phyloP scores from a whole-genome alignment of 768 basidiomycete genomes.

The Podaxis mareebaensis region DNA sequence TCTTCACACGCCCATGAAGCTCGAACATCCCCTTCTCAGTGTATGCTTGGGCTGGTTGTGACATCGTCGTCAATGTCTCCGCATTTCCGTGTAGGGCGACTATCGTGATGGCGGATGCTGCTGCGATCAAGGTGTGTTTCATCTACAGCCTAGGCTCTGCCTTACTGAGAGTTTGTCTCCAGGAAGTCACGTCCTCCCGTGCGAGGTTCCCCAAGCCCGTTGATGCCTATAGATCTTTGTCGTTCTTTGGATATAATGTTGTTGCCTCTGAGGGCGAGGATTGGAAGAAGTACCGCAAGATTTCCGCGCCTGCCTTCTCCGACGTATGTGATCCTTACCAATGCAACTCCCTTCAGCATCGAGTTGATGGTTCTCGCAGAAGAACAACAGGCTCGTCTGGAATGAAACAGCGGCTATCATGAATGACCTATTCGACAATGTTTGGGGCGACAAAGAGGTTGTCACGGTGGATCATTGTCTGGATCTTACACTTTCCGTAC shows the following conservation, averaged over 20 bases:
- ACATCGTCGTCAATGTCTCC: conserved; percentile 11
- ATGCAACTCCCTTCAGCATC: background rate
- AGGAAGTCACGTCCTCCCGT: conserved; percentile 31
- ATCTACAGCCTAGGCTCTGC: background rate
- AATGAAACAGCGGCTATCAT: conserved; percentile 43
- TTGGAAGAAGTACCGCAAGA: conserved; percentile 64
- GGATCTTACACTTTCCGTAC: conserved; percentile 54
- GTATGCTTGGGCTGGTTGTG: conserved; percentile 11
- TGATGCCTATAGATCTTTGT: conserved; percentile 38
- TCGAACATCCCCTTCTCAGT: background rate
- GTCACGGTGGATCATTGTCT: conserved; percentile 47
- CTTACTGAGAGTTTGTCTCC: background rate
- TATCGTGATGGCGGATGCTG: conserved; percentile 38
- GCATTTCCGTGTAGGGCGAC: conserved; percentile 21
- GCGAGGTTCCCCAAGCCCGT: conserved; percentile 55
- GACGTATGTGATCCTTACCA: conserved; percentile 36
- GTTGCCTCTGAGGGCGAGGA: conserved; percentile 58
- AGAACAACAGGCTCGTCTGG: conserved; percentile 50
- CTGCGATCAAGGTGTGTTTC: conserved; percentile 37
- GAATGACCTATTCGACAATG: conserved; percentile 42
- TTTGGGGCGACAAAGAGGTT: conserved; percentile 44
- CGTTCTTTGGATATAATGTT: conserved; percentile 57
- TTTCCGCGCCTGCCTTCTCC: conserved; percentile 58
- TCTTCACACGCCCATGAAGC: background rate
- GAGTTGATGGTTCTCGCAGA: conserved; percentile 25